Evolutionary conservation across 1,139 yeast genomes (phyloP).

Genomic region (Kurtzmaniella quercitrusa): DNA sequence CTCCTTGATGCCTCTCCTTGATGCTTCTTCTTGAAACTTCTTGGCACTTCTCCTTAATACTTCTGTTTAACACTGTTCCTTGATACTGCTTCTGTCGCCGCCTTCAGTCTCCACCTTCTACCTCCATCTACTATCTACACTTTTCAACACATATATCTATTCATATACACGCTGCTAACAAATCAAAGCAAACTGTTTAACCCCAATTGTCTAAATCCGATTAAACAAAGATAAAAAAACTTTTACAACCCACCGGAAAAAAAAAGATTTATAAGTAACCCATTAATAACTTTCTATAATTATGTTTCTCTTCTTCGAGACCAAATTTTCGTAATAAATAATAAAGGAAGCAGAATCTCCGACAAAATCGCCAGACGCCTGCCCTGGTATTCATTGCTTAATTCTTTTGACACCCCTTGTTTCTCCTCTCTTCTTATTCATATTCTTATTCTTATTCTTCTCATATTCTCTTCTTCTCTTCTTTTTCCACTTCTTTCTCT

Average conservation of each 20-base stretch:
- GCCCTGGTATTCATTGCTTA: background rate
- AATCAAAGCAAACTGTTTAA: constrained; percentile 9
- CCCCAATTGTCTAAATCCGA: constrained; percentile 43
- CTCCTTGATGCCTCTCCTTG: too few relatives aligned
- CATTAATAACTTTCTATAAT: constrained; percentile 27
- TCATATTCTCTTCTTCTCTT: constrained; percentile 8
- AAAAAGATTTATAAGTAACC: constrained; percentile 24
- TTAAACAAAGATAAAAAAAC: constrained; percentile 15
- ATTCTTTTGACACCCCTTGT: constrained; percentile 8
- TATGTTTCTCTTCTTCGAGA: constrained; percentile 11
- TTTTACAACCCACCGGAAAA: constrained; percentile 20
- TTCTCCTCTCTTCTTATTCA: constrained; percentile 11
- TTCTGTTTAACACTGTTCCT: too few relatives aligned
- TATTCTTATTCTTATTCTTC: too few relatives aligned
- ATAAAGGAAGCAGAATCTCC: constrained; percentile 8
- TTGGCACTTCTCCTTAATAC: too few relatives aligned
- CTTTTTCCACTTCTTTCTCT: background rate
- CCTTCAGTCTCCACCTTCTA: too few relatives aligned
- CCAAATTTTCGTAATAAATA: constrained; percentile 5
- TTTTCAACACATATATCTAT: background rate
- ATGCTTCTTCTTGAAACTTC: too few relatives aligned
- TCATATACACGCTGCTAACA: constrained; percentile 1
- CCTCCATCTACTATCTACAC: too few relatives aligned
- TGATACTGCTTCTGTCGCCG: too few relatives aligned
- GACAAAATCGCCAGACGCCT: constrained; percentile 10